Evolutionary conservation across 192 early-diverging fungal genomes (phyloP), one percentile per base, ranked within the genome.

Genomic region (Spinellus fusiger): DNA sequence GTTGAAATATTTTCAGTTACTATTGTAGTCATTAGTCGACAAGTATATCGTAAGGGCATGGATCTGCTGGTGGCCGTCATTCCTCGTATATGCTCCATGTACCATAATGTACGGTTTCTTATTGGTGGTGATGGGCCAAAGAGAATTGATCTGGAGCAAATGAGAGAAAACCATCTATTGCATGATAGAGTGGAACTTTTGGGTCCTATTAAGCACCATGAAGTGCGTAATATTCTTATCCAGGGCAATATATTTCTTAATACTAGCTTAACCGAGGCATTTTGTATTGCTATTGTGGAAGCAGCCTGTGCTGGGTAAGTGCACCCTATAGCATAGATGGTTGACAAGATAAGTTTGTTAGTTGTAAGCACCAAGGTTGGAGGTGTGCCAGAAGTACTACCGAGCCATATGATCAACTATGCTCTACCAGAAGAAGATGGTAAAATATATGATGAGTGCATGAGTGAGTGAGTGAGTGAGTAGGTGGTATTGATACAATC

Each of bases 241-340:
- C 86, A 93, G 52, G 96, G 96, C 12, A 86, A 96, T 55, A 95
- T 99, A 13, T 99, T 95, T 65, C 71, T 99, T 26, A 99, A 99
- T 65, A 97, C 96, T 26, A 93, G 92, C 38, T 77, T 98, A 71
- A 99, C 95, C 1, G 96, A 99, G 65, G 96, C 96, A 5, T 99
- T 99, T 65, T 96, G 96, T 66, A 99, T 96, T 48, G 94, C 92
- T 5, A 98, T 99, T 56, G 94, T 99, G 16, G 96, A 99, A 76
- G 96, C 96, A 5, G 96, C 94, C 5, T 89, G 89, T 44, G 94
- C 92, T 29, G 96, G 94, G 85, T 86, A 69, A 53, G 71, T 66
- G 49, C 47, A 37, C 29, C 20, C 13, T 20, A 29, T 60, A 60
- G 12, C n/a, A n/a, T n/a, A n/a, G n/a, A n/a, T n/a, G n/a, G n/a